These are phyloP conservation scores for Aspergillus costaricaensis DNA, from an alignment of 2,329 filamentous ascomycete genomes.

Conservation along the genomic window DNA sequence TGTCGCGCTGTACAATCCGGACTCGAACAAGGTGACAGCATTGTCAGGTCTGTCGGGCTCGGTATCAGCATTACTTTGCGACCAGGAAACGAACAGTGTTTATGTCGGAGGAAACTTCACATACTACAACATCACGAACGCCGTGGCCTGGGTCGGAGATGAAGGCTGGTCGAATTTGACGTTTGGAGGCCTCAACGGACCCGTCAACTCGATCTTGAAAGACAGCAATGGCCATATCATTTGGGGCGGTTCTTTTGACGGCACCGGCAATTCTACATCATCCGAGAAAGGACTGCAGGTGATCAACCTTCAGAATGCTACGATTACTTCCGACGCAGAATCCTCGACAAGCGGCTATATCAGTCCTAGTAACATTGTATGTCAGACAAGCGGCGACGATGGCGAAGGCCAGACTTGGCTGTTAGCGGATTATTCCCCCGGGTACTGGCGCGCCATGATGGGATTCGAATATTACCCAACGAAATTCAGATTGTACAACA, in stretches of 20 bases:
- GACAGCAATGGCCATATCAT: constrained; percentile 80
- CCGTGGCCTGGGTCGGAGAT: constrained; percentile 73
- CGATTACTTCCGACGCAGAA: constrained; percentile 64
- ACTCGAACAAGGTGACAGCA: constrained; percentile 68
- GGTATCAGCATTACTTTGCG: constrained; percentile 81
- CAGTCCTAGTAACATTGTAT: constrained; percentile 80
- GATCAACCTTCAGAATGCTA: constrained; percentile 80
- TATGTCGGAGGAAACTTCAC: constrained; percentile 89
- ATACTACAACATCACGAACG: constrained; percentile 80
- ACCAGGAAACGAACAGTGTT: constrained; percentile 72
- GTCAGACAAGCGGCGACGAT: constrained; percentile 68
- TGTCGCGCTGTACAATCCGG: constrained; percentile 78
- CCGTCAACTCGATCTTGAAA: constrained; percentile 81
- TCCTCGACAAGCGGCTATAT: constrained; percentile 67
- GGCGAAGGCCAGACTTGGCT: constrained; percentile 81
- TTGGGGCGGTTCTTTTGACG: constrained; percentile 88
- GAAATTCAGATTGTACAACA: constrained; percentile 86
- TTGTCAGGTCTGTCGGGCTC: constrained; percentile 79
- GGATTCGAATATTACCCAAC: constrained; percentile 83
- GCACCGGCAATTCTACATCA: constrained; percentile 73
- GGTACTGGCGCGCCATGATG: constrained; percentile 82
- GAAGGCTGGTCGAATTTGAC: constrained; percentile 77
- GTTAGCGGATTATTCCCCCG: constrained; percentile 70
- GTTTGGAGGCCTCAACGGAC: constrained; percentile 93
- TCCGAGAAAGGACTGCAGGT: constrained; percentile 67